Percentiles rank a stretch among this genome's conserved stretches.
Conservation (phyloP, 2,329 filamentous ascomycete species). For the Chlorencoelia australis region DNA sequence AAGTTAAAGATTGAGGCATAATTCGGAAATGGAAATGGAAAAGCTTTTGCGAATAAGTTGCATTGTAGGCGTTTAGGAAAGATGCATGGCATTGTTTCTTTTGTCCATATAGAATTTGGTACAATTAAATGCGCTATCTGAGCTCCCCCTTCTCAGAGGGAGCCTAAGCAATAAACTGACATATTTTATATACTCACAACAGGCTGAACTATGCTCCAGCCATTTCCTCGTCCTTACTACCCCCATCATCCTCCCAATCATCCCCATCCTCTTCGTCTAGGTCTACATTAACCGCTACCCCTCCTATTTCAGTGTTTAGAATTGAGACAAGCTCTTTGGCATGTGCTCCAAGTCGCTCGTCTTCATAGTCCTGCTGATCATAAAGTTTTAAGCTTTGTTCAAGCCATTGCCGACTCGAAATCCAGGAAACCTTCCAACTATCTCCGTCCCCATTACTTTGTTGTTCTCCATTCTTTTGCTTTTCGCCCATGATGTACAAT, state of each 20-base stretch:
- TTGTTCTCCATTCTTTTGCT: constrained; percentile 39
- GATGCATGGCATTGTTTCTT: no score
- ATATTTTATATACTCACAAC: no score
- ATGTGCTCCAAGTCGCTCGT: constrained; percentile 67
- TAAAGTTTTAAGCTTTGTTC: constrained; percentile 75
- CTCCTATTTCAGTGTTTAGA: constrained; percentile 55
- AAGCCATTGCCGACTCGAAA: constrained; percentile 73
- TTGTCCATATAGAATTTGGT: no score
- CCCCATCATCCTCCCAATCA: constrained; percentile 43
- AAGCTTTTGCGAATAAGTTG: constrained; percentile 17
- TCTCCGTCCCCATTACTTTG: constrained; percentile 32
- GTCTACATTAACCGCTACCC: constrained; percentile 46
- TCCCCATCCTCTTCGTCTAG: constrained; percentile 38
- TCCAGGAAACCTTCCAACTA: constrained; percentile 45
- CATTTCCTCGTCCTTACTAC: constrained; percentile 43
- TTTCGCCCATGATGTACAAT: constrained; percentile 67
- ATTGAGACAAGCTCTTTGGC: constrained; percentile 57
- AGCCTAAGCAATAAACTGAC: no score
- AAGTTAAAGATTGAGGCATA: constrained; percentile 58
- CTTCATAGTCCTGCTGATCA: constrained; percentile 70
- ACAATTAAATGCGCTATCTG: no score
- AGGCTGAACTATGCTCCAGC: constrained; percentile 36
- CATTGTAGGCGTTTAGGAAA: constrained; percentile 23
- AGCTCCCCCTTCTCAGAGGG: no score
- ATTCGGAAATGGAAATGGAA: constrained; percentile 11